Evolutionary conservation across 2,329 filamentous ascomycete species (phyloP), one percentile per base, ranked within the genome.

Genomic region (Cladobotryum protrusum): DNA sequence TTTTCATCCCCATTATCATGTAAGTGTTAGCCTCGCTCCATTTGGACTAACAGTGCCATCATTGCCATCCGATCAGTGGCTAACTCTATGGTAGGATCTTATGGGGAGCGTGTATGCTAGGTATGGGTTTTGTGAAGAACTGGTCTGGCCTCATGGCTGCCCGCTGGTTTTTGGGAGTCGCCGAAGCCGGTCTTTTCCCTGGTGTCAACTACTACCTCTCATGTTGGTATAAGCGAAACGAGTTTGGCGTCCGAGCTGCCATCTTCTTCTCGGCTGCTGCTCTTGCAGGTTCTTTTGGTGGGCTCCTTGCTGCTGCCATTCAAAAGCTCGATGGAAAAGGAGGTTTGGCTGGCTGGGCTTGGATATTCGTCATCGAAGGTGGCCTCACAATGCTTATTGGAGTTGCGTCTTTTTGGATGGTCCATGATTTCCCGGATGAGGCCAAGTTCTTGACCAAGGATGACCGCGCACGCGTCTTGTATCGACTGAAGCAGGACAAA

Each of bases 1-100:
- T 91, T 47, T 96, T 95, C 63, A 82, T 95, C 49, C 86, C 89
- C 2, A 72, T 78, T 32, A 95, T 95, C 61, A 95, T 96, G 85
- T 76, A 79, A 57, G 74, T 44, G 17, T 34, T 9, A 29, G 24
- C 24, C 24, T 8, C 11, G 36, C 37, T 19, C n/a, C 4, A 18
- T n/a, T 14, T n/a, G 13, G 4, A n/a, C 8, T n/a, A 11, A 11
- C 14, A n/a, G 24, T 29, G 24, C 6, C 24, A n/a, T 39, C 36
- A 15, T 44, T 33, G 8, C 24, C 3, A 3, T 17, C 19, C 11
- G 12, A 13, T 3, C 18, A 20, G 15, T 5, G 4, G 49, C 59
- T 67, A 52, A 67, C 46, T 47, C 19, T 12, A n/a, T 54, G 17
- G 14, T 37, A 82, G 79, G 70, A 62, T 83, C 32, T 56, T 76